Conservation (phyloP, 75 land plant species). For the Pinus albicaulis region DNA sequence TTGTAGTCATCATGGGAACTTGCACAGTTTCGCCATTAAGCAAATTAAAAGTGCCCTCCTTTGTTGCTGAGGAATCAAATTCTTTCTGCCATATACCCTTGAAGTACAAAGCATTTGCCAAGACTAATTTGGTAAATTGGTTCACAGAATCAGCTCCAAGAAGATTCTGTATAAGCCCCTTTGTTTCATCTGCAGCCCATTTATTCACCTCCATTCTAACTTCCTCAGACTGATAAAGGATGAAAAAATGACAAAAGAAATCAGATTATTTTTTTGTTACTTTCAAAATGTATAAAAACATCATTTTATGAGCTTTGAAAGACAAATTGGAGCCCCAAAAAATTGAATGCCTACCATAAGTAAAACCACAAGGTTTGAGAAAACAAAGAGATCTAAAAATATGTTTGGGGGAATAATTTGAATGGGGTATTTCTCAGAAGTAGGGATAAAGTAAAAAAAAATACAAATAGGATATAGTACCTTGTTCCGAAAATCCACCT, state of each 20-base stretch:
- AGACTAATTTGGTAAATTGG: conserved; percentile 19
- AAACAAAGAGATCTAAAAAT: too few species aligned
- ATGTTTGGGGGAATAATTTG: too few species aligned
- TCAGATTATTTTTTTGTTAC: neutral
- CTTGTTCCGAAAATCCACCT: too few species aligned
- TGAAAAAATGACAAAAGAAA: neutral
- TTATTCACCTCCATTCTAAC: conserved; percentile 33
- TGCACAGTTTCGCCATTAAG: conserved; percentile 30
- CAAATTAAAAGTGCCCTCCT: conserved; percentile 38
- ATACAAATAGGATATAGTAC: too few species aligned
- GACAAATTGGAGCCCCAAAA: too few species aligned
- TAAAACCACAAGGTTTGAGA: too few species aligned
- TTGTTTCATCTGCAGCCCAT: conserved; percentile 46
- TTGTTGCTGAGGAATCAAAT: conserved; percentile 62
- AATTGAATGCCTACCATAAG: too few species aligned
- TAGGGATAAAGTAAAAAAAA: too few species aligned
- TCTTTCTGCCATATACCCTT: conserved; percentile 77
- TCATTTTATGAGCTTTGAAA: neutral
- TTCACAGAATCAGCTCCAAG: conserved; percentile 49
- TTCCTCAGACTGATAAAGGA: conserved; percentile 42
- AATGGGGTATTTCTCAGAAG: too few species aligned
- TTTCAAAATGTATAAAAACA: neutral
- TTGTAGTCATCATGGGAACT: conserved; percentile 61
- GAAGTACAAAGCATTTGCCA: conserved; percentile 52
- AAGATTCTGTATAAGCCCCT: conserved; percentile 49